These are phyloP conservation scores for Eucalyptus albens DNA, from an alignment of 345 rosid species.

Conservation along the genomic window DNA sequence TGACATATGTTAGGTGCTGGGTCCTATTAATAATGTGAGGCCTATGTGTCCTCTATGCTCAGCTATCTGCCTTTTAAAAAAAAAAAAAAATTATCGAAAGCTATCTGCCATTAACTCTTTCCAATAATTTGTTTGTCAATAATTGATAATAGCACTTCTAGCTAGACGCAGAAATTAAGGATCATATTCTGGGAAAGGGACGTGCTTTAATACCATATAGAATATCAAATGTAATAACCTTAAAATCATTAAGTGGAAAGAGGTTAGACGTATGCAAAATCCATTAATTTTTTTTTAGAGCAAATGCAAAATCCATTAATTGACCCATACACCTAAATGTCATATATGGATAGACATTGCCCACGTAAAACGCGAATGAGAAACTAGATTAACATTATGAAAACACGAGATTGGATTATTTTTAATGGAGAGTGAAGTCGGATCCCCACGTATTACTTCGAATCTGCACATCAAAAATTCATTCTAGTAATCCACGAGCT, in stretches of 20 bases:
- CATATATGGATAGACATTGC: accelerated
- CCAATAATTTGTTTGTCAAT: accelerated
- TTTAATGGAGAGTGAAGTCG: not conserved
- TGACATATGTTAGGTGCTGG: not conserved
- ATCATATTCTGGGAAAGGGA: not conserved
- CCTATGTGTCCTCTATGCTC: accelerated
- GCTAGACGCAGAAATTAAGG: not conserved
- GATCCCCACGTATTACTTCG: not conserved
- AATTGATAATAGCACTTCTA: not conserved
- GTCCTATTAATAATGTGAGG: not conserved
- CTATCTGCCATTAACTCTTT: not conserved
- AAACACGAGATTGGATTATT: not conserved
- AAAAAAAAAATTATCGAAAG: too few species aligned
- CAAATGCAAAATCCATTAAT: too few species aligned
- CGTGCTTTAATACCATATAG: too few species aligned
- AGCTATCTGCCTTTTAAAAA: not conserved
- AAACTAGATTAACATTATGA: not conserved
- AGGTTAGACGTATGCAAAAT: not conserved
- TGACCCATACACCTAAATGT: not conserved
- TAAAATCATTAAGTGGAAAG: not conserved
- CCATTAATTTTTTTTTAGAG: too few species aligned
- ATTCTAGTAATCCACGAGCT: not conserved
- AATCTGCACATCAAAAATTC: not conserved
- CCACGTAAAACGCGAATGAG: accelerated
- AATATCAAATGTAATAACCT: accelerated